A percentile compares a stretch with the other conserved stretches of the same genome.
Evolutionary conservation across 1,284 basidiomycete species (phyloP).

Genomic region (Hortiboletus rubellus): DNA sequence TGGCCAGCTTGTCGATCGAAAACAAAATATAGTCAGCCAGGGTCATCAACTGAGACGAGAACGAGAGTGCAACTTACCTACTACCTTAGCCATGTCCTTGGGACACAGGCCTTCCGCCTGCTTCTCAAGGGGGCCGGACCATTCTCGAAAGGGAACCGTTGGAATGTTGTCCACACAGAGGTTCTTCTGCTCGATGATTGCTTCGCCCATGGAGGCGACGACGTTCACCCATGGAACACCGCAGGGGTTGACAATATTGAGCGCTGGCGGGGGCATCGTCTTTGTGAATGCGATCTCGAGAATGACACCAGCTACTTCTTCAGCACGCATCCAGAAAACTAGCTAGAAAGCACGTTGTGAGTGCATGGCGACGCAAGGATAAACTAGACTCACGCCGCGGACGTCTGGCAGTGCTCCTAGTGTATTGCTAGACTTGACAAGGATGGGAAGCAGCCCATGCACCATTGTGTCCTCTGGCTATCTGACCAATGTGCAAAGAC

Average conservation of each 20-base stretch:
- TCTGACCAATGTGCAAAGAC: slow-evolving; percentile 30
- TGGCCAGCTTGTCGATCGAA: not conserved
- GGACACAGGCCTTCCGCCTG: not conserved
- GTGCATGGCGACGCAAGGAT: too few relatives aligned
- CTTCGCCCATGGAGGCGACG: slow-evolving; percentile 11
- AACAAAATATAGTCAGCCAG: not conserved
- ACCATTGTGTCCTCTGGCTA: slow-evolving; percentile 24
- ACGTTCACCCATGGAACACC: slow-evolving; percentile 20
- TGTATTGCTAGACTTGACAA: slow-evolving; percentile 28
- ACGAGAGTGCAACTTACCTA: not conserved
- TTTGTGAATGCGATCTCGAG: slow-evolving; percentile 20
- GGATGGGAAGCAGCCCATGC: slow-evolving; percentile 30
- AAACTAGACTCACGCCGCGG: slow-evolving; percentile 20
- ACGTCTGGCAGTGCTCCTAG: slow-evolving; percentile 31
- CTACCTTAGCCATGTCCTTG: not conserved
- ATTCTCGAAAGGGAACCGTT: not conserved
- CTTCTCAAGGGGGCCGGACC: slow-evolving; percentile 4
- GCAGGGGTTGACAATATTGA: slow-evolving; percentile 27
- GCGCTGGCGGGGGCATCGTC: not conserved
- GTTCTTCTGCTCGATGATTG: slow-evolving; percentile 7
- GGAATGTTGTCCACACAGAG: not conserved
- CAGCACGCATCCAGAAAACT: slow-evolving; percentile 27
- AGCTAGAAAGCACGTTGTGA: slow-evolving; percentile 4
- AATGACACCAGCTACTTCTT: slow-evolving; percentile 18
- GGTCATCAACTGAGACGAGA: not conserved